Evolutionary conservation across 331 rosid species (phyloP).

Genomic region (Rhamnella rubrinervis): DNA sequence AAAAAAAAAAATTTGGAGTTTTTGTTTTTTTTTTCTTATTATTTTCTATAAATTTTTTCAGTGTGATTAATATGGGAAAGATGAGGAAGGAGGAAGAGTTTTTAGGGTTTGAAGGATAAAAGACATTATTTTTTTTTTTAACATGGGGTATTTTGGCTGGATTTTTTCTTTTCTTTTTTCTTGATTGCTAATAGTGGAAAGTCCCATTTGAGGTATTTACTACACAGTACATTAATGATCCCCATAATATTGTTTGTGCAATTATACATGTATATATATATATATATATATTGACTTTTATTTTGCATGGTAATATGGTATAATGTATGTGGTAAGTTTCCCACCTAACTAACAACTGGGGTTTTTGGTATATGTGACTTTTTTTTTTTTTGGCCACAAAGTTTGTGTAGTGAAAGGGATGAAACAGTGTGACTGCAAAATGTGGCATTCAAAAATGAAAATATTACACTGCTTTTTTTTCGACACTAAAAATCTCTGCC

Average conservation of each 20-base stretch:
- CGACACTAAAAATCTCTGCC: conserved; percentile 32
- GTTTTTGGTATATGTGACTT: neutral
- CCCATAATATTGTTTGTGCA: conserved; percentile 60
- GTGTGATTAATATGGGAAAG: conserved; percentile 72
- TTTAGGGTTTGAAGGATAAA: conserved; percentile 58
- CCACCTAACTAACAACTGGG: conserved; percentile 51
- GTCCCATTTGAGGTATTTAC: conserved; percentile 22
- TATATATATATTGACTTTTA: conserved; percentile 15
- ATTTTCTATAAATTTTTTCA: conserved; percentile 36
- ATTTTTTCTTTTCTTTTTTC: neutral
- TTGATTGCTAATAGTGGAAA: conserved; percentile 22
- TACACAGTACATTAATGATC: conserved; percentile 43
- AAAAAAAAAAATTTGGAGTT: conserved; percentile 35
- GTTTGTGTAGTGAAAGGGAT: conserved; percentile 51
- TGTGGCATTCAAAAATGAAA: conserved; percentile 1
- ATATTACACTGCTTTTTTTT: conserved; percentile 23
- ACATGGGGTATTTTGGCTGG: conserved; percentile 41
- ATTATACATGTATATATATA: neutral
- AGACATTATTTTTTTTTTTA: conserved; percentile 40
- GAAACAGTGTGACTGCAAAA: conserved; percentile 51
- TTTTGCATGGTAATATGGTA: conserved; percentile 21
- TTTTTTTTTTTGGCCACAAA: conserved; percentile 26
- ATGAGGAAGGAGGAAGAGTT: conserved; percentile 22
- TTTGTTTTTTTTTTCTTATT: conserved; percentile 23
- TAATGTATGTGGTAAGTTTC: conserved; percentile 37